A percentile compares a stretch with the other conserved stretches of the same genome.
Conservation (phyloP, 2,329 filamentous ascomycete species). For the Tolypocladium sp. region DNA sequence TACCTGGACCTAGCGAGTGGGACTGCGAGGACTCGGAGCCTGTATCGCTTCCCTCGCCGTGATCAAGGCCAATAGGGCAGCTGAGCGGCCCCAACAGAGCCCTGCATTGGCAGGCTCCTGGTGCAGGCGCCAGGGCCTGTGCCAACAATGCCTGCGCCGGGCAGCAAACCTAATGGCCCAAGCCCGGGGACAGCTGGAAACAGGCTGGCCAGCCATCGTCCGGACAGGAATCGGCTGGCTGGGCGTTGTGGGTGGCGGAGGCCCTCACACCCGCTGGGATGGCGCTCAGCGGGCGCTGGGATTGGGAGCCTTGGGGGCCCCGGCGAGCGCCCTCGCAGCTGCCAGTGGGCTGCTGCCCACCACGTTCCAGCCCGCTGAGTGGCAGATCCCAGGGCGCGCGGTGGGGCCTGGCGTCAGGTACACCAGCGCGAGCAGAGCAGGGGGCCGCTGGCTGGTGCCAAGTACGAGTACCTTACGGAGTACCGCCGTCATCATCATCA, state of each 20-base stretch:
- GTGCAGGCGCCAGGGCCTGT: not conserved
- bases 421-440: not conserved
- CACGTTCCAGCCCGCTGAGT: slow-evolving; percentile 9
- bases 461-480: not conserved
- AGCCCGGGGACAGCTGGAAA: not conserved
- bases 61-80: not conserved
- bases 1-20: not conserved
- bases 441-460: not conserved
- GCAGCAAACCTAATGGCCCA: not conserved
- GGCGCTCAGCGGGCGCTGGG: not conserved
- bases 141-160: not conserved
- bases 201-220: not conserved
- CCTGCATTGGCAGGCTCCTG: not conserved
- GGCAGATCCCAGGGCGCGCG: slow-evolving; percentile 2
- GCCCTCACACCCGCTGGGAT: not conserved
- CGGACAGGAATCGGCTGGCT: not conserved
- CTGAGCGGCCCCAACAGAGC: not conserved
- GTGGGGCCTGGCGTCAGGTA: not conserved
- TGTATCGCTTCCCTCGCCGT: not conserved
- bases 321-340: not conserved
- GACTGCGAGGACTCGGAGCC: not conserved
- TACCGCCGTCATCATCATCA: not conserved
- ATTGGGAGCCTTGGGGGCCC: not conserved
- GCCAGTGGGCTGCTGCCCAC: not conserved
- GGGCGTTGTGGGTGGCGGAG: not conserved